These are phyloP conservation scores for Pythium brachiatum DNA, from an alignment of 352 stramenopile genomes.

Conservation along the genomic window DNA sequence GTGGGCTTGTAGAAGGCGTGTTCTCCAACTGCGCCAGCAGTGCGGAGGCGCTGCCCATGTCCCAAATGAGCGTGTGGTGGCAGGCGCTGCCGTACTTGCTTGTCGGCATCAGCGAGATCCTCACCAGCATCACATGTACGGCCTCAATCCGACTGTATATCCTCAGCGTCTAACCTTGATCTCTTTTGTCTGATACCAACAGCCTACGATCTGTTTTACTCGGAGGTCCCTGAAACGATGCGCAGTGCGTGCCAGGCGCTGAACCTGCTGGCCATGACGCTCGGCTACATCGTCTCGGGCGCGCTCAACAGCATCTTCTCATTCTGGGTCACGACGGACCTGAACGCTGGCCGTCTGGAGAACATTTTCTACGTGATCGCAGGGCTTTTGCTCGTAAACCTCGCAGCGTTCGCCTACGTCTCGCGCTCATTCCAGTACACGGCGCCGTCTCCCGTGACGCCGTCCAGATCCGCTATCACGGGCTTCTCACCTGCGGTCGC, in stretches of 20 bases:
- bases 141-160: constrained; percentile 1
- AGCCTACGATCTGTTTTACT: constrained; percentile 91
- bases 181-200: neutral
- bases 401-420: constrained; percentile 64
- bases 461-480: constrained; percentile 24
- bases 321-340: constrained; percentile 88
- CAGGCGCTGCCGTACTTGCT: constrained; percentile 88
- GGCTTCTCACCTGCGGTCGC: constrained; percentile 29
- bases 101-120: constrained; percentile 87
- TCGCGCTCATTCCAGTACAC: constrained; percentile 83
- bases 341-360: constrained; percentile 90
- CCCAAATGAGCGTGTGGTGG: constrained; percentile 86
- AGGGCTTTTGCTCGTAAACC: constrained; percentile 56
- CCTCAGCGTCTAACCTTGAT: neutral
- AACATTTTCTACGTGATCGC: constrained; percentile 87
- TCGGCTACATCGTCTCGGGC: constrained; percentile 83
- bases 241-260: constrained; percentile 88
- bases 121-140: constrained; percentile 87
- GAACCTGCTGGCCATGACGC: constrained; percentile 87
- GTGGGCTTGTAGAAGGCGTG: constrained; percentile 40
- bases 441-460: constrained; percentile 14
- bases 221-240: constrained; percentile 89
- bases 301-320: constrained; percentile 88
- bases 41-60: constrained; percentile 68
- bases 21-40: constrained; percentile 74